Evolutionary conservation across 768 basidiomycete genomes (phyloP).

Genomic region (Mycena filopes): DNA sequence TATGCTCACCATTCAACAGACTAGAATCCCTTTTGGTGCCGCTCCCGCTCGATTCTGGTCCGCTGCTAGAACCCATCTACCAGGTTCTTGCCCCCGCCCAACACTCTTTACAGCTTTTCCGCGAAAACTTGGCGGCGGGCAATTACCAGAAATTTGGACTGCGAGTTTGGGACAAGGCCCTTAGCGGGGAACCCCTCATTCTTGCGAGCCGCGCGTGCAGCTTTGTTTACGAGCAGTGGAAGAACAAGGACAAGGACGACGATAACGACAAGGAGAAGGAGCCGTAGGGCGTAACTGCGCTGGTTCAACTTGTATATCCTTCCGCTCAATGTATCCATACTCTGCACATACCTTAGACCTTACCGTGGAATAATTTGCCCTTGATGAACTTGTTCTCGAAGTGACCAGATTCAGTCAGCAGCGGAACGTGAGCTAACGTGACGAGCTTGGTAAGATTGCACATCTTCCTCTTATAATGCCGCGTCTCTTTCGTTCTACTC

Average conservation of each 20-base stretch:
- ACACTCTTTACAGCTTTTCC: constrained; percentile 61
- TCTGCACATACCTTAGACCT: constrained; percentile 9
- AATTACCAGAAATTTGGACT: constrained; percentile 66
- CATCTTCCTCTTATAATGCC: constrained; percentile 20
- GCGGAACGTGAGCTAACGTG: too few species aligned
- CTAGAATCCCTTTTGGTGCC: constrained; percentile 64
- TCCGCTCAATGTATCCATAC: constrained; percentile 12
- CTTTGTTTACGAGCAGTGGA: constrained; percentile 57
- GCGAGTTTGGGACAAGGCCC: constrained; percentile 73
- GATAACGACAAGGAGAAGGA: constrained; percentile 49
- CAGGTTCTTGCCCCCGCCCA: constrained; percentile 68
- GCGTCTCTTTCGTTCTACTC: neutral
- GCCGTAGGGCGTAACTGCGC: constrained; percentile 6
- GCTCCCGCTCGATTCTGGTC: constrained; percentile 66
- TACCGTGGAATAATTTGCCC: too few species aligned
- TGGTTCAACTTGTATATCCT: neutral
- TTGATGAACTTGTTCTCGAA: neutral
- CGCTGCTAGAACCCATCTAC: constrained; percentile 61
- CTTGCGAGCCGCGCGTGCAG: constrained; percentile 55
- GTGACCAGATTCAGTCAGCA: neutral
- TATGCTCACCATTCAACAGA: constrained; percentile 42
- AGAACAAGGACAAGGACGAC: constrained; percentile 51
- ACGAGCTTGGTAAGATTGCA: constrained; percentile 13
- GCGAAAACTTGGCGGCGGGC: constrained; percentile 65
- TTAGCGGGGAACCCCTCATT: constrained; percentile 67